Base-by-base conservation (phyloP, 805 yeast species). In the Helenozyma rhizophorensis region DNA sequence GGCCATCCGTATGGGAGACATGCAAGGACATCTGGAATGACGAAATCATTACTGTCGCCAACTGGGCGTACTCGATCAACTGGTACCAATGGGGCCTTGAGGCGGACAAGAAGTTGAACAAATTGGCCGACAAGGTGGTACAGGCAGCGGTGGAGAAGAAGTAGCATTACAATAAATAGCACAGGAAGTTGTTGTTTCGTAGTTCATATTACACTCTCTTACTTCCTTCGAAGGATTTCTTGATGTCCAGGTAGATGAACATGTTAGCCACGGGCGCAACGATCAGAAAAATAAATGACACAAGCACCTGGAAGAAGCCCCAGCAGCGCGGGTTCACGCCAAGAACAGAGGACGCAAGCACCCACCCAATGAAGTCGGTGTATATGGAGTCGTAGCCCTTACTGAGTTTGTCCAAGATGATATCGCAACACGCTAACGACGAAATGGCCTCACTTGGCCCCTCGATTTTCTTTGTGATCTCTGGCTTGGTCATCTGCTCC, bases 341-440 rank as follows among this genome's bases (percentile, higher is more conserved):
- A 40, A 86, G 62, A 48, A 74, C 73, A 16, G 80, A 65, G 27
- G 79, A 65, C 46, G 79, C 78, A 25, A 93, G 61, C 1, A 85
- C 58, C 90, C 94, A 88, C 4, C 96, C 95, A 23, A 88, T 73
- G 12, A 75, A 60, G 56, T 93, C 98, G 0, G 97, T 90, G 30
- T 78, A 79, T 8, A 89, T 68, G 30, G 82, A 78, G 36, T 82
- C 80, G 33, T 78, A 71, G 1, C 97, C 97, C 12, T 58, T 53
- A 17, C 69, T 67, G 19, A 93, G 60, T 41, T 71, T 62, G 34
- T 60, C 58, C 11, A 86, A 47, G 1, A 93, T 70, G 7, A 71
- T 65, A 13, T 68, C 64, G 8, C 90, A 81, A 50, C 94, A 87
- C 27, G 65, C 65, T 12, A 73, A 79, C 7, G 83, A 80, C 1